Conservation (phyloP, 2,329 filamentous ascomycete species). For the Aspergillus fischeri region DNA sequence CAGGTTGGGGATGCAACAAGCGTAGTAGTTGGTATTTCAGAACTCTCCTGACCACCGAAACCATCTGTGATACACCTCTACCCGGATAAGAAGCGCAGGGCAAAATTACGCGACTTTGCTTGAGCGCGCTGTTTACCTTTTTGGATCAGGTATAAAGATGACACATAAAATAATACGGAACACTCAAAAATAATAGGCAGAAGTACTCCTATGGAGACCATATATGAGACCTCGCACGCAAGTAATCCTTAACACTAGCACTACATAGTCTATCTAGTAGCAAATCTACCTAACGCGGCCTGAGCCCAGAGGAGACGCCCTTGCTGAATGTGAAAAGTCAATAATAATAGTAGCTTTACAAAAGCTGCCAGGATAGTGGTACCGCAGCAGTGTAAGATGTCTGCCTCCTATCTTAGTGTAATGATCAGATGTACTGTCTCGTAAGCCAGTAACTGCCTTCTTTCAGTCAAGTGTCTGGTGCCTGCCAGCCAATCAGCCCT, state of each 20-base stretch:
- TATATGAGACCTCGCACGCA: neutral
- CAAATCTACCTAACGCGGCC: constrained; percentile 14
- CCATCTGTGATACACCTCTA: neutral
- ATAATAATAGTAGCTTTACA: neutral
- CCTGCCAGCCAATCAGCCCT: neutral
- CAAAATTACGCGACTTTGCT: neutral
- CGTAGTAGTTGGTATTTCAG: neutral
- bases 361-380: neutral
- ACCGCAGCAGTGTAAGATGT: neutral
- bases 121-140: neutral
- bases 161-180: neutral
- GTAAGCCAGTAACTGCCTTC: neutral
- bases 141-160: neutral
- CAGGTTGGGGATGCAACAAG: neutral
- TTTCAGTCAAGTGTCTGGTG: neutral
- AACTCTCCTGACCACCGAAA: neutral
- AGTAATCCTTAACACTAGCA: neutral
- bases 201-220: neutral
- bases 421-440: neutral
- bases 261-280: neutral
- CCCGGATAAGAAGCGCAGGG: neutral
- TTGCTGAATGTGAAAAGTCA: constrained; percentile 7
- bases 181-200: neutral
- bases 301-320: constrained; percentile 15
- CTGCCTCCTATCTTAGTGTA: neutral